These are phyloP conservation scores for Chaetomium tenue DNA, from an alignment of 495 filamentous ascomycete genomes.

Conservation along the genomic window DNA sequence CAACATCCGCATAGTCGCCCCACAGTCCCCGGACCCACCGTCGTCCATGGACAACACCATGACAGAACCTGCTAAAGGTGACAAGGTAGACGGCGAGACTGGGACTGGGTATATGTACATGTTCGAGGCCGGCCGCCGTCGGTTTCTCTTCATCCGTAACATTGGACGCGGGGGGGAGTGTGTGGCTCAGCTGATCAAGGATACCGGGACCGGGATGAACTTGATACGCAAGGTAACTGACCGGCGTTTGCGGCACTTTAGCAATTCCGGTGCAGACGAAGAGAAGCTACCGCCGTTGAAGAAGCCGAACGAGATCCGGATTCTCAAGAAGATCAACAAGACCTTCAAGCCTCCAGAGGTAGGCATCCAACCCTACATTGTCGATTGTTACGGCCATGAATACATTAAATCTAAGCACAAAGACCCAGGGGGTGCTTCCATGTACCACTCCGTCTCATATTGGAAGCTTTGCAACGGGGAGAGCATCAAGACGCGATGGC, in stretches of 20 bases:
- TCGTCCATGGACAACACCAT: too few relatives aligned
- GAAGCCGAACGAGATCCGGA: not conserved
- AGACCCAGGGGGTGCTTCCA: not conserved
- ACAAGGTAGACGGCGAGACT: not conserved
- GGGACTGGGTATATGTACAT: slow-evolving; percentile 2
- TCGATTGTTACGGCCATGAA: slow-evolving; percentile 10
- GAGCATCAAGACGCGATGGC: too few relatives aligned
- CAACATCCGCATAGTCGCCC: too few relatives aligned
- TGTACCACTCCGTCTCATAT: slow-evolving; percentile 10
- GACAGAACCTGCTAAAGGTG: not conserved
- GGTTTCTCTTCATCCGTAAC: slow-evolving; percentile 2
- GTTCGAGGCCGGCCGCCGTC: not conserved
- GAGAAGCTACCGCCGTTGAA: not conserved
- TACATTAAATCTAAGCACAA: slow-evolving; percentile 3
- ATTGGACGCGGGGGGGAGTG: not conserved
- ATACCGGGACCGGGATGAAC: not conserved
- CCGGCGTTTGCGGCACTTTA: not conserved
- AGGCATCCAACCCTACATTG: not conserved
- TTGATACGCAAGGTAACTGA: slow-evolving; percentile 14
- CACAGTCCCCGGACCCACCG: too few relatives aligned
- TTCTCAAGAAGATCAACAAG: not conserved
- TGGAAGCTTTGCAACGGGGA: slow-evolving; percentile 16
- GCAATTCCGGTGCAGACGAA: too few relatives aligned
- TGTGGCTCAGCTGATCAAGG: slow-evolving; percentile 7
- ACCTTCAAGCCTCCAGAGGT: not conserved